Conservation (phyloP, 345 rosid genomes). For the Brassica incana region DNA sequence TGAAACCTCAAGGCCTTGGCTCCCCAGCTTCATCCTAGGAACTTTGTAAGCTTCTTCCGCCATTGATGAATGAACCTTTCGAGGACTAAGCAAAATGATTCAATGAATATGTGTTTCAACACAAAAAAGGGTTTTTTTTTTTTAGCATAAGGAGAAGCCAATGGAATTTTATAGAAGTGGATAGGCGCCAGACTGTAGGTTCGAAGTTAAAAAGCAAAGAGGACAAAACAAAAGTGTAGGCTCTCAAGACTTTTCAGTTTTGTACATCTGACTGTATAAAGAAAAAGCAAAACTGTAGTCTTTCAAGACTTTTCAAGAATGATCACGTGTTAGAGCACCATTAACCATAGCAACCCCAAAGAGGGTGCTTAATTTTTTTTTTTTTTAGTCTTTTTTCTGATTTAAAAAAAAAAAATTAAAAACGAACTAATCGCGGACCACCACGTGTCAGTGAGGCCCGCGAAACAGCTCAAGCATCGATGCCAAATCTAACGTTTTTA, state of each 20-base stretch:
- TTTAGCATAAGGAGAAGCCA: not conserved
- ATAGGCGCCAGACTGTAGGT: not conserved
- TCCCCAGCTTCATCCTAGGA: constrained; percentile 29
- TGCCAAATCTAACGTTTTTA: no score
- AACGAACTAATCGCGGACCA: no score
- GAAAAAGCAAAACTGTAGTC: not conserved
- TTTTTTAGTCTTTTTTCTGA: no score
- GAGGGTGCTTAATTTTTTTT: no score
- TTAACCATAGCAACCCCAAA: no score
- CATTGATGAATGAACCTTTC: constrained; percentile 19
- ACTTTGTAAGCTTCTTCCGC: constrained; percentile 14
- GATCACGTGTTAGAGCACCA: no score
- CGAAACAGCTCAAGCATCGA: no score
- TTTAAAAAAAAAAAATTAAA: no score
- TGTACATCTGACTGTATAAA: not conserved
- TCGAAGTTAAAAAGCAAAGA: not conserved
- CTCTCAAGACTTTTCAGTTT: not conserved
- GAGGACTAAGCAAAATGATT: not conserved
- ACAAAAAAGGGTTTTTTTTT: not conserved
- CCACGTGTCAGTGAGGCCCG: no score
- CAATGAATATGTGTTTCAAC: not conserved
- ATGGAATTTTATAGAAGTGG: no score
- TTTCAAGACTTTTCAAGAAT: not conserved
- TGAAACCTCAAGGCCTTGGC: constrained; percentile 41
- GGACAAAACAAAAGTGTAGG: not conserved